A percentile compares a stretch with the other conserved stretches of the same genome.
These are phyloP conservation scores for Daldinia sp. DNA, from an alignment of 2,329 filamentous ascomycete genomes.

Conservation along the genomic window DNA sequence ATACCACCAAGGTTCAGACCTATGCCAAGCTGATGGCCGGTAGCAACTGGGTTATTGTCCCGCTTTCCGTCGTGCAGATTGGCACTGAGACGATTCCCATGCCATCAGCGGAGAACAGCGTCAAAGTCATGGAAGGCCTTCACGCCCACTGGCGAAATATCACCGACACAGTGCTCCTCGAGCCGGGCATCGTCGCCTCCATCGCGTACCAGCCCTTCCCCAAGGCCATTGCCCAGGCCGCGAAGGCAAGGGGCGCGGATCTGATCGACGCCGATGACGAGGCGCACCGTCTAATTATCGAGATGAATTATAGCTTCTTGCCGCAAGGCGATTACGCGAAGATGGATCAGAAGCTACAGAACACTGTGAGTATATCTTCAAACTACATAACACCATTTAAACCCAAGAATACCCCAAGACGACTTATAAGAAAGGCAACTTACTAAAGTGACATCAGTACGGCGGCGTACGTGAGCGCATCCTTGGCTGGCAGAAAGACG, in stretches of 20 bases:
- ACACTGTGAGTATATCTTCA: slow-evolving; percentile 33
- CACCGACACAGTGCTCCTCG: slow-evolving; percentile 39
- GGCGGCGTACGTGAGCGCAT: slow-evolving; percentile 47
- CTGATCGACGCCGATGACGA: slow-evolving; percentile 52
- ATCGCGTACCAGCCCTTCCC: slow-evolving; percentile 53
- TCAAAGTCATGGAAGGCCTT: slow-evolving; percentile 45
- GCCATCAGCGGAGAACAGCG: slow-evolving; percentile 40
- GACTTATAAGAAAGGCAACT: neutral
- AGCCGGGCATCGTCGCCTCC: slow-evolving; percentile 45
- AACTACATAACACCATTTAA: neutral
- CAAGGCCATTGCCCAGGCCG: slow-evolving; percentile 47
- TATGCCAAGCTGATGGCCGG: slow-evolving; percentile 57
- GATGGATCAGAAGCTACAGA: slow-evolving; percentile 47
- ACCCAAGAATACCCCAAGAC: no score
- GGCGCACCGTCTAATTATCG: slow-evolving; percentile 52
- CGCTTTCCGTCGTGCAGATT: slow-evolving; percentile 47
- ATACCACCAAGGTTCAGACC: slow-evolving; percentile 56
- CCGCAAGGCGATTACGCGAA: slow-evolving; percentile 42
- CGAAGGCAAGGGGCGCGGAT: slow-evolving; percentile 48
- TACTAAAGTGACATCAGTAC: slow-evolving; percentile 39
- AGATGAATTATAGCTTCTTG: slow-evolving; percentile 54
- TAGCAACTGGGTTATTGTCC: slow-evolving; percentile 54
- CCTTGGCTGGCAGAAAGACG: slow-evolving; percentile 45
- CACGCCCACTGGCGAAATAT: slow-evolving; percentile 48
- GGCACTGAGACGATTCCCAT: slow-evolving; percentile 51